Conservation (phyloP, 2,329 filamentous ascomycete genomes). For the Ophiocordyceps unilateralis region DNA sequence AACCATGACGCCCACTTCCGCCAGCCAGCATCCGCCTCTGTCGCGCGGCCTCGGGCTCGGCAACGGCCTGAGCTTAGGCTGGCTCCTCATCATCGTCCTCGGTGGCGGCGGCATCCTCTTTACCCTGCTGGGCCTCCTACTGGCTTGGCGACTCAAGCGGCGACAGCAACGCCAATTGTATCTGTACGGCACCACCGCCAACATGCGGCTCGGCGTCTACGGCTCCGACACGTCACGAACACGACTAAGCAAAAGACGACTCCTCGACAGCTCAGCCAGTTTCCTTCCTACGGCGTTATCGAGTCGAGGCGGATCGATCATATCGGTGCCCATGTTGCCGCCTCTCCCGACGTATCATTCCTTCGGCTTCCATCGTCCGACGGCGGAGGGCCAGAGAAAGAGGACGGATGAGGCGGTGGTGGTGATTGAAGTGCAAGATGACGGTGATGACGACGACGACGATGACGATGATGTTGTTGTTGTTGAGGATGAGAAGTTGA, state of each 20-base stretch:
- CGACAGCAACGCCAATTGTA: conserved; percentile 5
- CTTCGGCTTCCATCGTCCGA: conserved; percentile 11
- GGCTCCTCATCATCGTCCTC: conserved; percentile 27
- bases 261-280: conserved; percentile 5
- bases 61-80: conserved; percentile 14
- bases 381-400: too few species aligned
- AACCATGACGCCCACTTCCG: conserved; percentile 4
- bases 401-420: not conserved
- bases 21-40: too few species aligned
- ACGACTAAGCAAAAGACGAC: conserved; percentile 14
- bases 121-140: conserved; percentile 22
- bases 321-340: conserved; percentile 12
- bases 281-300: conserved; percentile 3
- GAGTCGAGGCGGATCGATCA: too few species aligned
- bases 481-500: conserved; percentile 1
- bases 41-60: not conserved
- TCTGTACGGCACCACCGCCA: conserved; percentile 2
- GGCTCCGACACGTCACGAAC: conserved; percentile 6
- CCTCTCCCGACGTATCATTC: conserved; percentile 16
- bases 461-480: too few species aligned
- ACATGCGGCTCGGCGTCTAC: conserved; percentile 4
- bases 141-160: conserved; percentile 18
- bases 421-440: not conserved
- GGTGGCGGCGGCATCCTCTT: conserved; percentile 29
- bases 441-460: conserved; percentile 24